Evolutionary conservation across 495 filamentous ascomycete genomes (phyloP).

Genomic region (Elaphomyces granulatus): DNA sequence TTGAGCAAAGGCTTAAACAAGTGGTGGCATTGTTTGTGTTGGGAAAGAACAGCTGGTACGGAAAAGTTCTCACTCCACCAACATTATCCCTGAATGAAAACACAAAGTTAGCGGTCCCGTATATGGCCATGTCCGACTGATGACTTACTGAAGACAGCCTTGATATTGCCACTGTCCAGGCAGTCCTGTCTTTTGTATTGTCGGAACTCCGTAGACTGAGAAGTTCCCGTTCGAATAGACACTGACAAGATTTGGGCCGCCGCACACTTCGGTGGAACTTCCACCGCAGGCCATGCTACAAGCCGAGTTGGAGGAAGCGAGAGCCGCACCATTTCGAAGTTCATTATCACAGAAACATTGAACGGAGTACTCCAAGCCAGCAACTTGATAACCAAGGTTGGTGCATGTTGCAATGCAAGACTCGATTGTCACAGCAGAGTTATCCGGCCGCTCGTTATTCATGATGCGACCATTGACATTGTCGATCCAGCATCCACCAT

Average conservation of each 20-base stretch:
- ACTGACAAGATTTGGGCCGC: conserved; percentile 28
- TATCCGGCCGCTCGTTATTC: conserved; percentile 30
- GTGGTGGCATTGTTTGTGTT: conserved; percentile 24
- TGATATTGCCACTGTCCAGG: conserved; percentile 28
- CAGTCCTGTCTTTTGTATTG: conserved; percentile 19
- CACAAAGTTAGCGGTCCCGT: too few species aligned
- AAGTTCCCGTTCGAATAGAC: conserved; percentile 20
- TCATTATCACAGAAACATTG: conserved; percentile 26
- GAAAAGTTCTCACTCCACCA: conserved; percentile 9
- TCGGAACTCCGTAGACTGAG: conserved; percentile 15
- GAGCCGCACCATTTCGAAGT: conserved; percentile 14
- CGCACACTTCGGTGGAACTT: conserved; percentile 40
- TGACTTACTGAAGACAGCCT: conserved; percentile 21
- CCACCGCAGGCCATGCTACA: conserved; percentile 45
- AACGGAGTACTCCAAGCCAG: conserved; percentile 25
- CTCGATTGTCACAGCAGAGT: conserved; percentile 26
- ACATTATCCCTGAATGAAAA: conserved; percentile 8
- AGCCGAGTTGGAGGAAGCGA: conserved; percentile 17
- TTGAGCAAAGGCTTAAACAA: conserved; percentile 22
- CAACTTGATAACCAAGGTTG: conserved; percentile 17
- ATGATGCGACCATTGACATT: conserved; percentile 36
- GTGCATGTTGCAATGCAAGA: conserved; percentile 24
- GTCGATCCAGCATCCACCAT: conserved; percentile 41
- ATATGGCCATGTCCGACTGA: too few species aligned
- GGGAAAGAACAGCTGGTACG: conserved; percentile 17